Base-by-base conservation (phyloP, 129 eudicot genomes). In the Flaveria linearis region DNA sequence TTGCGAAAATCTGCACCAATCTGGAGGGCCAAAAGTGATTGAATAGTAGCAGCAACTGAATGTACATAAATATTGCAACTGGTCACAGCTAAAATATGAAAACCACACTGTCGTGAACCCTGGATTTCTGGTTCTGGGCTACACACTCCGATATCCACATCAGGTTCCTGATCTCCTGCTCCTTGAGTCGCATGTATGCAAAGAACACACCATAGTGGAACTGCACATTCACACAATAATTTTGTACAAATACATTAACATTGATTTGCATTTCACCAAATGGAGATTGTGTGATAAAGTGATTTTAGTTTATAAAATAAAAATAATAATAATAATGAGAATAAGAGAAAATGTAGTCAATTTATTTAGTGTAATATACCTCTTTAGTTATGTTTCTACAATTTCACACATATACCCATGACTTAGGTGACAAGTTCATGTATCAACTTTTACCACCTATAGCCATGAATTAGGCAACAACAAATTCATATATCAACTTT, bases 131-230 rank as follows among this genome's bases (percentile, higher is more conserved):
- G 92, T 90, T 90, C 64, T 93, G 98, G 25, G 97, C 96, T 51
- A 93, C 98, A 69, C 98, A 90, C 84, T 93, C 98, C 0, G 97
- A 93, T 80, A 93, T 93, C 98, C 98, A 88, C 97, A 93, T 93
- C 82, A 93, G 78, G 86, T 93, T 93, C 82, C 98, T 80, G 79
- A 93, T 93, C 87, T 93, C 98, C 83, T 90, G 96, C 82, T 93
- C 97, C 87, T 89, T 85, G 79, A 90, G 50, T 81, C 98, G 84
- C 88, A 93, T 88, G 81, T 93, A 93, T 10, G 98, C 95, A 49
- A 93, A 90, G 80, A 93, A 93, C 28, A 93, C 98, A 17, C 75
- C 97, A 72, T 86, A 93, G 73, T 93, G 97, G 77, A 93, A 93
- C 97, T 93, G 92, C 88, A 78, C 20, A 70, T 30, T 17, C 73